Evolutionary conservation across 805 yeast species (phyloP).

Genomic region (Ogataea thermomethanolica): DNA sequence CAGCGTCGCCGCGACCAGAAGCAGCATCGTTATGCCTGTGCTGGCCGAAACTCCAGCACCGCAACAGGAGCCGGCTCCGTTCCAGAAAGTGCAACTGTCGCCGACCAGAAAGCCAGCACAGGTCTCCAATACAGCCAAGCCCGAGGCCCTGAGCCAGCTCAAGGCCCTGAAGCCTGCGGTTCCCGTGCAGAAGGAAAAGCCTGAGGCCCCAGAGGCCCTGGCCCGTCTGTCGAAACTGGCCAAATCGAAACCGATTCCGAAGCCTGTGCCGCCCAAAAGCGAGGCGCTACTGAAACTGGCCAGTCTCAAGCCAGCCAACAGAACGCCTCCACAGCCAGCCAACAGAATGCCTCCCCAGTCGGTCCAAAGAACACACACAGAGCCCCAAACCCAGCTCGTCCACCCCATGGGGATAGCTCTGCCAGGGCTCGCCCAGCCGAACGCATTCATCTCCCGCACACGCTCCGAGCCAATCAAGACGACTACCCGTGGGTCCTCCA

Average conservation of each 20-base stretch:
- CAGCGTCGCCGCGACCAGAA: too few relatives aligned
- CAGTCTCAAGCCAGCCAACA: slow-evolving; percentile 10
- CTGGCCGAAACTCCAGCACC: neutral
- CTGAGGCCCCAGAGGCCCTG: slow-evolving; percentile 30
- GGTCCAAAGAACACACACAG: slow-evolving; percentile 4
- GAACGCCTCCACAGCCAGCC: neutral
- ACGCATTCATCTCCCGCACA: slow-evolving; percentile 15
- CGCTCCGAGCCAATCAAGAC: slow-evolving; percentile 1
- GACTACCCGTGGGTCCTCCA: neutral
- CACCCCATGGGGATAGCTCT: slow-evolving; percentile 16
- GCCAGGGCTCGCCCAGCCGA: slow-evolving; percentile 24
- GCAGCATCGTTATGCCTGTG: neutral
- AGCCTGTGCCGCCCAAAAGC: slow-evolving; percentile 21
- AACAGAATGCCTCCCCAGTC: neutral
- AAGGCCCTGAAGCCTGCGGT: slow-evolving; percentile 17
- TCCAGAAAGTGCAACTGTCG: slow-evolving; percentile 10
- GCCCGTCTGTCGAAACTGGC: slow-evolving; percentile 17
- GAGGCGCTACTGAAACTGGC: slow-evolving; percentile 25
- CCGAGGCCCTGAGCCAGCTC: slow-evolving; percentile 17
- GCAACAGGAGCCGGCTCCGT: slow-evolving; percentile 1
- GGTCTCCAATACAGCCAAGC: slow-evolving; percentile 7
- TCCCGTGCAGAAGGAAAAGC: slow-evolving; percentile 7
- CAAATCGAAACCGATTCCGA: slow-evolving; percentile 18
- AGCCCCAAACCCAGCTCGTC: slow-evolving; percentile 1
- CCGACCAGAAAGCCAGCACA: slow-evolving; percentile 9